Evolutionary conservation across 1,284 basidiomycete genomes (phyloP).

Genomic region (Moesziomyces aphidis): DNA sequence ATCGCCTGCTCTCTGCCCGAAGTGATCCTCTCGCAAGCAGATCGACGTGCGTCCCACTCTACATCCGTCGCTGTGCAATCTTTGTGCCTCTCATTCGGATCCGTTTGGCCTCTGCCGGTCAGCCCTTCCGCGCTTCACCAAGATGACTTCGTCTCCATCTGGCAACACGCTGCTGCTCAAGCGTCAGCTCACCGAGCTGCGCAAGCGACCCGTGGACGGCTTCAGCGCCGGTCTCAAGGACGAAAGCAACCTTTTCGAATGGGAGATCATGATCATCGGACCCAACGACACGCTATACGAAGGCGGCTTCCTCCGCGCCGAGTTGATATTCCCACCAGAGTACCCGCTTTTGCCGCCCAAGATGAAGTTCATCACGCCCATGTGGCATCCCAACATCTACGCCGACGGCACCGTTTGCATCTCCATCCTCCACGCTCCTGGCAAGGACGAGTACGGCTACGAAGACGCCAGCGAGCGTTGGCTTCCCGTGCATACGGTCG

Average conservation of each 20-base stretch:
- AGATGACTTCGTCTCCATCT: constrained; percentile 60
- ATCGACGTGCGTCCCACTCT: too few species aligned
- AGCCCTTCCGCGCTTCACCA: not conserved
- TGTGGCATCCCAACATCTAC: constrained; percentile 99
- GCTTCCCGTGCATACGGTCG: constrained; percentile 96
- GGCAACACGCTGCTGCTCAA: constrained; percentile 66
- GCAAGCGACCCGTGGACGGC: constrained; percentile 66
- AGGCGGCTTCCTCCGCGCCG: constrained; percentile 66
- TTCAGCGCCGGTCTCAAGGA: constrained; percentile 68
- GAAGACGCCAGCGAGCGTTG: constrained; percentile 97
- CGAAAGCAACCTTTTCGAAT: constrained; percentile 66
- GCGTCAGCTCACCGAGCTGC: constrained; percentile 65
- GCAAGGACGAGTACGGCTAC: constrained; percentile 97
- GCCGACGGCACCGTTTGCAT: constrained; percentile 90
- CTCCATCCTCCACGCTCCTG: constrained; percentile 96
- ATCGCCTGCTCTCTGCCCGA: too few species aligned
- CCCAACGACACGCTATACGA: constrained; percentile 67
- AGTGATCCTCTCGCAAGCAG: too few species aligned
- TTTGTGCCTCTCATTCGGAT: too few species aligned
- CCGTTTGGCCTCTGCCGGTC: not conserved
- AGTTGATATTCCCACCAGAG: constrained; percentile 67
- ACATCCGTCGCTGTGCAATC: too few species aligned
- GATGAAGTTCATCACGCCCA: constrained; percentile 93
- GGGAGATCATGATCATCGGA: constrained; percentile 68
- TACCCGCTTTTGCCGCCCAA: constrained; percentile 92